Base-by-base conservation (phyloP, 1,284 basidiomycete genomes). In the Inonotus obliquus region DNA sequence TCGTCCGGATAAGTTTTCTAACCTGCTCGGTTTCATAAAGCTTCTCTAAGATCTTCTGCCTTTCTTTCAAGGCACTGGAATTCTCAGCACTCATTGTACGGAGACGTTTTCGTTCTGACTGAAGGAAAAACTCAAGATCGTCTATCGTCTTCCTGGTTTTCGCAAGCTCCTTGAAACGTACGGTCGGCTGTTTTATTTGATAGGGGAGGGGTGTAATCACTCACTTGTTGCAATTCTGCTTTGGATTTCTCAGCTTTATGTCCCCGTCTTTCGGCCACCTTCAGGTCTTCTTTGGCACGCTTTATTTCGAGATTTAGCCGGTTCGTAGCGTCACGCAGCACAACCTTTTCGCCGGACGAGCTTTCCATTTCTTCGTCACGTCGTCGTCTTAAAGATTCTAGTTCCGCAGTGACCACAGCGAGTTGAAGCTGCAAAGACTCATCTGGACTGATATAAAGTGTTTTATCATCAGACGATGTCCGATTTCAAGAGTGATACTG, bases 1-100 rank as follows among this genome's bases (percentile, higher is more conserved):
- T 35, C 13, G 44, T 6, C 56, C n/a, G n/a, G 19, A 38, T 29
- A 27, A 58, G 21, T 53, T 10, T 9, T 70, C 81, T 69, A 67
- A 89, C 89, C 51, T 81, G 78, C 75, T 91, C 87, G 6, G 87
- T 87, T 41, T 87, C 79, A 62, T 82, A 79, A 63, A 92, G 71
- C 65, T 91, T 83, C 10, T 79, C 73, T 25, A 83, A 66, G 48
- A 91, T 77, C 9, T 81, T 79, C 55, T 84, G 80, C 67, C 84
- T 86, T 67, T 90, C 86, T 35, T 82, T 78, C 59, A 84, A 78
- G 5, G 83, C 76, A 17, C 78, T 79, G 23, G 77, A 75, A 66
- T 91, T 87, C 70, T 91, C 87, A 0, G 80, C 77, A 0, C 79
- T 79, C 67, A 92, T 75, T 9, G 77, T 73, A 63, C 87, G 76